A percentile compares a stretch with the other conserved stretches of the same genome.
These are phyloP conservation scores for Trichoderma harzianum DNA, from an alignment of 2,329 filamentous ascomycete species.

Conservation along the genomic window DNA sequence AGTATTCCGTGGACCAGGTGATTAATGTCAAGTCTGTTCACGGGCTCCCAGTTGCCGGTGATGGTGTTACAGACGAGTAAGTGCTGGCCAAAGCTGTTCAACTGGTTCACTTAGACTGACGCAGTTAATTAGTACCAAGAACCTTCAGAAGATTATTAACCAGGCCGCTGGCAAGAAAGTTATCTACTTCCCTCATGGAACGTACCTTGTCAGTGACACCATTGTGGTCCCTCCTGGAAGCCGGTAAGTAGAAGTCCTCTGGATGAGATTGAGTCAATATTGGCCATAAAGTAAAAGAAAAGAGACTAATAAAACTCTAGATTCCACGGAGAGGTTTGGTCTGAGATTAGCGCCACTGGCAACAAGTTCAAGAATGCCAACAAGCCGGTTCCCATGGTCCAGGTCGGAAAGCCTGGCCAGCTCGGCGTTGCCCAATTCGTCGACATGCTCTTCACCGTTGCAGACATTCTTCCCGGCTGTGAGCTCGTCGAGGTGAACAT, in stretches of 20 bases:
- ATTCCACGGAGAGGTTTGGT: constrained; percentile 22
- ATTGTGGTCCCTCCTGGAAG: constrained; percentile 39
- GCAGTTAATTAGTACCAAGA: constrained; percentile 16
- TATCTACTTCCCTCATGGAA: constrained; percentile 43
- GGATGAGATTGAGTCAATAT: background rate
- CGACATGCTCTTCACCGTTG: constrained; percentile 49
- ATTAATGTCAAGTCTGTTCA: constrained; percentile 45
- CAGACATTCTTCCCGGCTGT: constrained; percentile 38
- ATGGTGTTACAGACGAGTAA: constrained; percentile 37
- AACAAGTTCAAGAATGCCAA: constrained; percentile 41
- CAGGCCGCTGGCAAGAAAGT: constrained; percentile 33
- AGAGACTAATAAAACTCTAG: background rate
- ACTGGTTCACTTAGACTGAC: background rate
- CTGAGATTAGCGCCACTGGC: constrained; percentile 41
- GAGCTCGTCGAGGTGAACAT: constrained; percentile 47
- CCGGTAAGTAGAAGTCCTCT: background rate
- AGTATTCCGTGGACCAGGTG: constrained; percentile 39
- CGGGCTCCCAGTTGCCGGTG: constrained; percentile 39
- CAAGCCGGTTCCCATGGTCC: constrained; percentile 44
- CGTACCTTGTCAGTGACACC: constrained; percentile 51
- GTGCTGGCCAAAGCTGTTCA: constrained; percentile 18
- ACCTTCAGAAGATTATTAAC: constrained; percentile 21
- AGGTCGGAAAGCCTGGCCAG: constrained; percentile 48
- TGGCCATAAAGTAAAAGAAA: background rate
- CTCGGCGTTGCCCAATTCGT: constrained; percentile 45